These are phyloP conservation scores for Cryptosporidium ryanae DNA, from an alignment of 169 alveolate species.

Conservation along the genomic window DNA sequence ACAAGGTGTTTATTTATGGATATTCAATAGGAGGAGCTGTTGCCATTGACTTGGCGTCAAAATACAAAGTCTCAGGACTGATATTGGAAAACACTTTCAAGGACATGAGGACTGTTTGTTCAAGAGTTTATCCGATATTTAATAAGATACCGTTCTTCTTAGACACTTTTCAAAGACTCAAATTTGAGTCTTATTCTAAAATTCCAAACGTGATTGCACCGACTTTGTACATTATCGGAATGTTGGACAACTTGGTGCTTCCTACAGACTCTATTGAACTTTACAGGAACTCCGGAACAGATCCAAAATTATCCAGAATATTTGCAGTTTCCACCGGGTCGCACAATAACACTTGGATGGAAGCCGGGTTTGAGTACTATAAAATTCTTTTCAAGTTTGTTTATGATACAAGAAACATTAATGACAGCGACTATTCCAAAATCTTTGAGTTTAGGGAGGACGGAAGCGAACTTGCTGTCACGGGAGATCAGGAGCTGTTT, in stretches of 20 bases:
- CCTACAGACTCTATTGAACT: slow-evolving; percentile 21
- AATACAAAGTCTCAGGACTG: slow-evolving; percentile 61
- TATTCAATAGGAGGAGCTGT: slow-evolving; percentile 90
- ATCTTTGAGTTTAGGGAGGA: too few relatives aligned
- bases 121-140: background rate
- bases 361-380: too few relatives aligned
- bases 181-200: slow-evolving; percentile 21
- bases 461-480: too few relatives aligned
- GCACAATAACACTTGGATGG: too few relatives aligned
- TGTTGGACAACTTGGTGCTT: slow-evolving; percentile 41
- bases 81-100: slow-evolving; percentile 75
- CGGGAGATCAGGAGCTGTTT: too few relatives aligned
- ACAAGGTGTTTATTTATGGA: slow-evolving; percentile 84
- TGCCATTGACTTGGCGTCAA: slow-evolving; percentile 81
- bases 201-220: slow-evolving; percentile 43
- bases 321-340: too few relatives aligned
- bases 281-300: too few relatives aligned
- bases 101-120: too few relatives aligned
- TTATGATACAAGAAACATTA: too few relatives aligned
- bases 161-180: slow-evolving; percentile 14
- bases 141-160: background rate
- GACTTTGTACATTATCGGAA: slow-evolving; percentile 62
- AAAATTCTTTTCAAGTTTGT: too few relatives aligned
- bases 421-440: too few relatives aligned
- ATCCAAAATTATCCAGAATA: too few relatives aligned